phyloP scores from a whole-genome alignment of 2,329 filamentous ascomycete species.

The Simplicillium aogashimaense region DNA sequence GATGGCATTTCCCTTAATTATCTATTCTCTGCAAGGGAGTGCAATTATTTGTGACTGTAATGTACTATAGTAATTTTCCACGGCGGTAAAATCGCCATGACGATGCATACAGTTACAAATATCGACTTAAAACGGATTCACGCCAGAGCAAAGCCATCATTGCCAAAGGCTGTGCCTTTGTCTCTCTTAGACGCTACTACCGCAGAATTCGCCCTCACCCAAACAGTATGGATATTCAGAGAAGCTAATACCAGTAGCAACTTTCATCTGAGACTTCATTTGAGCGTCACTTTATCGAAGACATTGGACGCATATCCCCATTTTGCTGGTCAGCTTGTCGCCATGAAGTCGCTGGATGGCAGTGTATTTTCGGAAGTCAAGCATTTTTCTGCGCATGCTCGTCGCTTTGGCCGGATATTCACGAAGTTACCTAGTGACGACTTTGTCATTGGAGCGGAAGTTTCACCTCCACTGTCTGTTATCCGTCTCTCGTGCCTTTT shows the following conservation, averaged over 20 bases:
- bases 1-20: too few species aligned
- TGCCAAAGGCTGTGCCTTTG: constrained; percentile 1
- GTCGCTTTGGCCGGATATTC: constrained; percentile 13
- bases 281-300: not conserved
- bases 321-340: constrained; percentile 11
- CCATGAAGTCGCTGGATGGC: constrained; percentile 7
- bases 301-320: constrained; percentile 11
- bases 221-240: constrained; percentile 14
- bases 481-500: constrained; percentile 10
- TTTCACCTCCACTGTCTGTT: constrained; percentile 14
- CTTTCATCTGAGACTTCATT: not conserved
- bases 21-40: too few species aligned
- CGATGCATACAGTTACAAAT: too few species aligned
- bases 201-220: constrained; percentile 12
- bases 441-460: constrained; percentile 10
- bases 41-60: too few species aligned
- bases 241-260: not conserved
- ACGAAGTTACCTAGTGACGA: constrained; percentile 13
- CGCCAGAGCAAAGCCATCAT: too few species aligned
- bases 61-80: too few species aligned
- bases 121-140: too few species aligned
- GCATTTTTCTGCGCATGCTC: constrained; percentile 10
- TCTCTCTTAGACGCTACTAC: constrained; percentile 14
- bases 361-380: constrained; percentile 2
- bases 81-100: too few species aligned